Base-by-base conservation (phyloP, 1,139 yeast species). In the Geotrichum fermentans region DNA sequence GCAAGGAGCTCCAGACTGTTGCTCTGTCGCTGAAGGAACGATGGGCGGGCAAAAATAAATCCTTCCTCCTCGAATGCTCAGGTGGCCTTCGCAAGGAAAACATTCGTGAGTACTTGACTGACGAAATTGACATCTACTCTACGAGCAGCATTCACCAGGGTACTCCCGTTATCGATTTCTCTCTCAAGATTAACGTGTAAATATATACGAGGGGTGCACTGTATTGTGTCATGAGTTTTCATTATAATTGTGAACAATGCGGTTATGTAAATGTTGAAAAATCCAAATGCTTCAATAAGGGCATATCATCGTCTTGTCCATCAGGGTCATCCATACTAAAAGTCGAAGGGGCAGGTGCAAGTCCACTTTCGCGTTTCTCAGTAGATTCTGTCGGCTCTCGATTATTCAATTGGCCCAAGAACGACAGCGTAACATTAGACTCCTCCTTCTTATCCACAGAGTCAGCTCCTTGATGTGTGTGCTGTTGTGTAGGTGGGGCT, bases 71-170 rank as follows among this genome's bases (percentile, higher is more conserved):
- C 52, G 97, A 90, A 65, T 89, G 97, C 67, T 83, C 94, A 45
- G 97, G 97, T 26, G 97, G 97, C 0, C 74, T 90, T 56, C 84
- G 86, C 4, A 72, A 82, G 56, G 74, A 77, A 4, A 90, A 89
- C 64, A 71, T 90, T 55, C 67, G 72, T 34, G 69, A 73, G 13
- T 90, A 78, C 61, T 73, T 90, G 59, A 80, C 88, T 59, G 78
- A 84, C 56, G 90, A 84, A 54, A 81, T 90, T 56, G 97, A 90
- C 61, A 82, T 90, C 55, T 90, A 88, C 71, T 84, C 95, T 37
- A 90, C 97, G 0, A 83, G 95, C 29, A 80, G 90, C n/a, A 83
- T 90, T 55, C 97, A 90, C 64, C 97, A 90, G 69, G 97, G 97
- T 16, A 76, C 82, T 13, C 79, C 82, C 0, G 77, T 85, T 28